A percentile compares a stretch with the other conserved stretches of the same genome.
phyloP scores from a whole-genome alignment of 2,329 filamentous ascomycete species.

The Alternaria solani region DNA sequence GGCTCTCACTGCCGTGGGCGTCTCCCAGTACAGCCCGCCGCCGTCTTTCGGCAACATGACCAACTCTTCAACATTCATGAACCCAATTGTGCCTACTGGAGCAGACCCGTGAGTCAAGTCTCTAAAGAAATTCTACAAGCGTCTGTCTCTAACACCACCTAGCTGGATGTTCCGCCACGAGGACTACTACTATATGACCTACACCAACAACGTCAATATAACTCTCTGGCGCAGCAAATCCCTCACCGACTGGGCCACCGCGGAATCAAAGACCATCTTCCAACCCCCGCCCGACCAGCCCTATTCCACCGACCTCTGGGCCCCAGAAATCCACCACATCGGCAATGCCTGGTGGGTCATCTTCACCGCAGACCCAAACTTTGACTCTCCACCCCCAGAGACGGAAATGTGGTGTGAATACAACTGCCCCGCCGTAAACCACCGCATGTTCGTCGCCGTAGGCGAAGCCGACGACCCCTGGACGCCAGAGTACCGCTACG shows the following conservation, averaged over 20 bases:
- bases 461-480: conserved; percentile 53
- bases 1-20: conserved; percentile 26
- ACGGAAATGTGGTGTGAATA: conserved; percentile 59
- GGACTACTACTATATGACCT: conserved; percentile 57
- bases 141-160: not conserved
- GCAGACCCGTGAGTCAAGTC: conserved; percentile 53
- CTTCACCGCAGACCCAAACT: conserved; percentile 60
- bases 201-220: conserved; percentile 55
- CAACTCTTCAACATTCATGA: conserved; percentile 52
- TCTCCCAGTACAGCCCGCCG: conserved; percentile 28
- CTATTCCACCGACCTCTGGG: conserved; percentile 61
- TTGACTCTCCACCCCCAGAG: conserved; percentile 57
- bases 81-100: conserved; percentile 54
- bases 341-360: conserved; percentile 60
- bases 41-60: conserved; percentile 14
- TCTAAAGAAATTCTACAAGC: not conserved
- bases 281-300: conserved; percentile 52
- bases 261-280: conserved; percentile 56
- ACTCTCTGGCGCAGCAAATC: conserved; percentile 53
- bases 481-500: conserved; percentile 54
- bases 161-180: conserved; percentile 55
- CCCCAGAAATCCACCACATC: conserved; percentile 60
- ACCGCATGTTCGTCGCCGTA: conserved; percentile 62
- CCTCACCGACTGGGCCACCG: conserved; percentile 56
- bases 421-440: conserved; percentile 60